phyloP scores from a whole-genome alignment of 2,329 filamentous ascomycete species.

The Claviceps sp. region DNA sequence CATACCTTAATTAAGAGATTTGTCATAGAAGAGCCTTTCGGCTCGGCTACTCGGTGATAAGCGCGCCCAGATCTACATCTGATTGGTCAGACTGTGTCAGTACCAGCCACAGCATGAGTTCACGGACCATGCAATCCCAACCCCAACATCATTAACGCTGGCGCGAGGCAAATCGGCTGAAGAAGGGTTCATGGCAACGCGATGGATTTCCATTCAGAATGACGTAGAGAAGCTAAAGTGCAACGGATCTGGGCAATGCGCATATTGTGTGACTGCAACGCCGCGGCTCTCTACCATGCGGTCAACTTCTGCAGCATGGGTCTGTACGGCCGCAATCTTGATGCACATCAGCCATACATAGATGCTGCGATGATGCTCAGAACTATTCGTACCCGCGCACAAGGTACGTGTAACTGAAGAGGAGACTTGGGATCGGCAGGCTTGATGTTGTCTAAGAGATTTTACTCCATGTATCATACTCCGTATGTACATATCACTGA shows the following conservation, averaged over 20 bases:
- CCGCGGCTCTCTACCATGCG: neutral
- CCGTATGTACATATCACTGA: no score
- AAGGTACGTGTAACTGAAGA: no score
- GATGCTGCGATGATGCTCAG: no score
- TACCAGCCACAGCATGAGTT: neutral
- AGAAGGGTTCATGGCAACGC: neutral
- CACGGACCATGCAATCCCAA: neutral
- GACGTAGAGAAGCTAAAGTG: neutral
- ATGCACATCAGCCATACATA: no score
- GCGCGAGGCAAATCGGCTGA: neutral
- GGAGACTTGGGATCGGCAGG: no score
- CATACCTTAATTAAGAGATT: conserved; percentile 16
- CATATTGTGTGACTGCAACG: neutral
- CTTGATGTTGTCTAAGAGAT: no score
- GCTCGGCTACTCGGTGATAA: conserved; percentile 25
- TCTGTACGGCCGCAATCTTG: no score
- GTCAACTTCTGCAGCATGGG: no score
- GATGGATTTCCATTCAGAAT: neutral
- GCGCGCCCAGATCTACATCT: conserved; percentile 9
- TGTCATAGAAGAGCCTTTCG: conserved; percentile 19
- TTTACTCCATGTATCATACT: no score
- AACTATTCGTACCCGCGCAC: no score
- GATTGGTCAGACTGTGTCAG: conserved; percentile 17
- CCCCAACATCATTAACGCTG: neutral
- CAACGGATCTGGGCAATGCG: neutral